Conservation (phyloP, 2,329 filamentous ascomycete species). For the Cercospora zeina region DNA sequence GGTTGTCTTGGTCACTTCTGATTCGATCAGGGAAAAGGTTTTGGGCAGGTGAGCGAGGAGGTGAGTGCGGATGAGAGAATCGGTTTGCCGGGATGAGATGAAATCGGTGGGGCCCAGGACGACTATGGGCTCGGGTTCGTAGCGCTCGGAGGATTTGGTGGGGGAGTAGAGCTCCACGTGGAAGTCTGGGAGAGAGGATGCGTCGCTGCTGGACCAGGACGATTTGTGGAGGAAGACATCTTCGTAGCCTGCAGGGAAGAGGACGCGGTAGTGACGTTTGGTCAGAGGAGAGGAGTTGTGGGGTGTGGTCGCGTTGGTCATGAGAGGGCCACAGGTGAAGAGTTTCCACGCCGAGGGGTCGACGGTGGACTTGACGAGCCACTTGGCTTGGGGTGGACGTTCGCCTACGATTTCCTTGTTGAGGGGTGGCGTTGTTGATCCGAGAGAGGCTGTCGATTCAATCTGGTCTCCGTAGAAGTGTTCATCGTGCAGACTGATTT, state of each 20-base stretch:
- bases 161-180: slow-evolving; percentile 24
- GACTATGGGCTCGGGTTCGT: slow-evolving; percentile 29
- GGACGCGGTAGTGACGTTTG: slow-evolving; percentile 27
- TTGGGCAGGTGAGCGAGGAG: slow-evolving; percentile 18
- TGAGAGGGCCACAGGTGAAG: slow-evolving; percentile 24
- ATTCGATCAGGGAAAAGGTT: slow-evolving; percentile 23
- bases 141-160: slow-evolving; percentile 15
- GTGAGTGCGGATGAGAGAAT: slow-evolving; percentile 16
- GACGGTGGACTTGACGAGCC: slow-evolving; percentile 22
- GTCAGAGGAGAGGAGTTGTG: slow-evolving; percentile 21
- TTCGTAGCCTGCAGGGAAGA: slow-evolving; percentile 30
- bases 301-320: slow-evolving; percentile 27
- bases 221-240: slow-evolving; percentile 32
- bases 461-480: slow-evolving; percentile 19
- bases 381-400: slow-evolving; percentile 21
- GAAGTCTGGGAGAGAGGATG: slow-evolving; percentile 22
- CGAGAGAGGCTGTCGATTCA: slow-evolving; percentile 6
- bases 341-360: slow-evolving; percentile 26
- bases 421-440: background rate
- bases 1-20: slow-evolving; percentile 22
- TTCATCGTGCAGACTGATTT: slow-evolving; percentile 16
- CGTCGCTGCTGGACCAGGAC: slow-evolving; percentile 18
- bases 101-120: slow-evolving; percentile 25
- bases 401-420: slow-evolving; percentile 2
- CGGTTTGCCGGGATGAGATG: slow-evolving; percentile 4